Evolutionary conservation across 148 eudicot genomes (phyloP).

Genomic region (Euryodendron excelsum): DNA sequence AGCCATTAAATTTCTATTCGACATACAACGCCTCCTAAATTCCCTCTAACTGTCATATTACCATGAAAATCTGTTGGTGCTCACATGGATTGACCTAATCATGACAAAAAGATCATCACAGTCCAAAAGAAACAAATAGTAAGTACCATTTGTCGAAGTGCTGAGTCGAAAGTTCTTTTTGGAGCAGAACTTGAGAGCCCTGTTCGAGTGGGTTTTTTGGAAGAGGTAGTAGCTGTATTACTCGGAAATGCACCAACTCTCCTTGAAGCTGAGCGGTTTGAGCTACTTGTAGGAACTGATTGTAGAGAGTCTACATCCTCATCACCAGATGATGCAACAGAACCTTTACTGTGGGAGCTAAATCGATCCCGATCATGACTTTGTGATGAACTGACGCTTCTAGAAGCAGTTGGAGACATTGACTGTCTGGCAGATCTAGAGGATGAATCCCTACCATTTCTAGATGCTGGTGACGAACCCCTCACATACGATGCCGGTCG

Average conservation of each 20-base stretch:
- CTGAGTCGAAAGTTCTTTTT: conserved; percentile 82
- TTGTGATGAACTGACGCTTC: conserved; percentile 76
- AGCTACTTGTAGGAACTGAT: conserved; percentile 49
- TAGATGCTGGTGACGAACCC: conserved; percentile 93
- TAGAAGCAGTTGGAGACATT: conserved; percentile 83
- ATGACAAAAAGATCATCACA: neutral
- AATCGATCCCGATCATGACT: conserved; percentile 75
- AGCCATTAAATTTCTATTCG: neutral
- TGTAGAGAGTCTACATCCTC: conserved; percentile 81
- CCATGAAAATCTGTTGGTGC: neutral
- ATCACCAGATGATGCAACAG: conserved; percentile 85
- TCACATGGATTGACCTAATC: neutral
- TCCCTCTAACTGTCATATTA: neutral
- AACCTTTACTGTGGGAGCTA: conserved; percentile 74
- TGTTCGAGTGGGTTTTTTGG: conserved; percentile 61
- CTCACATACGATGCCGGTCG: conserved; percentile 84
- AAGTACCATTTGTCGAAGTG: conserved; percentile 85
- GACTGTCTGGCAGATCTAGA: conserved; percentile 63
- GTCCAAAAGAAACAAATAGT: conserved; percentile 2
- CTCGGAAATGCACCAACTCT: conserved; percentile 44
- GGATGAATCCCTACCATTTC: conserved; percentile 55
- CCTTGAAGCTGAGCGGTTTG: conserved; percentile 49
- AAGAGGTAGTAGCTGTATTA: conserved; percentile 44
- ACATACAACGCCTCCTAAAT: neutral
- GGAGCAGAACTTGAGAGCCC: conserved; percentile 80